A percentile compares a stretch with the other conserved stretches of the same genome.
phyloP scores from a whole-genome alignment of 805 yeast genomes.

The Ogataea glucozyma region DNA sequence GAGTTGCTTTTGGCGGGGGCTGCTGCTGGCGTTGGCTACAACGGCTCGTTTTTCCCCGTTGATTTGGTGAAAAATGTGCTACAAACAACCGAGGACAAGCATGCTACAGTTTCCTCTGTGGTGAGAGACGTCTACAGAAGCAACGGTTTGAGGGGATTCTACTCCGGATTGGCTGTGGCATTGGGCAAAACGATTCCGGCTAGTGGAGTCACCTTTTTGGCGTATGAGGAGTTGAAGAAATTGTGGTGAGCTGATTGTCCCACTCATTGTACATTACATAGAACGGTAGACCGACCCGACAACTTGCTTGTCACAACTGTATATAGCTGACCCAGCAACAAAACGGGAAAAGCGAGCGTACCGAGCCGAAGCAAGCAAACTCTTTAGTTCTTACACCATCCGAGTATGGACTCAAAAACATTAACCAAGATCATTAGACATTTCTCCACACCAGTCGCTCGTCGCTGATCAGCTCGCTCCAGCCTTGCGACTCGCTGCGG shows the following conservation, averaged over 20 bases:
- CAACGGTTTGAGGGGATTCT: slow-evolving; percentile 72
- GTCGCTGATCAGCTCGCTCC: too few species aligned
- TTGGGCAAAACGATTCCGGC: slow-evolving; percentile 83
- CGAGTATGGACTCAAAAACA: too few species aligned
- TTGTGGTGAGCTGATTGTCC: slow-evolving; percentile 10
- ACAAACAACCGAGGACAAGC: slow-evolving; percentile 51
- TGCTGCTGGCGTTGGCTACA: slow-evolving; percentile 79
- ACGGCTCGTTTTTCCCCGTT: slow-evolving; percentile 79
- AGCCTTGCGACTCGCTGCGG: slow-evolving; percentile 3
- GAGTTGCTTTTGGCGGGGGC: slow-evolving; percentile 80
- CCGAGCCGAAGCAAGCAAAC: too few species aligned
- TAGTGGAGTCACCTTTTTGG: slow-evolving; percentile 80
- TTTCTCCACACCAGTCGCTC: too few species aligned
- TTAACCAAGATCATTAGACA: too few species aligned
- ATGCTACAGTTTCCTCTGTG: slow-evolving; percentile 37
- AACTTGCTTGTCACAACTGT: too few species aligned
- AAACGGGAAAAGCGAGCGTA: too few species aligned
- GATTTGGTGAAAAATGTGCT: slow-evolving; percentile 88
- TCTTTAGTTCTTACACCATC: too few species aligned
- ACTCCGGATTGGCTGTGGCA: slow-evolving; percentile 84
- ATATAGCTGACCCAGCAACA: too few species aligned
- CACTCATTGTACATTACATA: too few species aligned
- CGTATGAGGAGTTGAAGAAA: slow-evolving; percentile 63
- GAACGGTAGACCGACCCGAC: too few species aligned
- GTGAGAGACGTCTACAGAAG: slow-evolving; percentile 41